These are phyloP conservation scores for Juncus inflexus DNA, from an alignment of 176 grass and related monocot species.

Conservation along the genomic window DNA sequence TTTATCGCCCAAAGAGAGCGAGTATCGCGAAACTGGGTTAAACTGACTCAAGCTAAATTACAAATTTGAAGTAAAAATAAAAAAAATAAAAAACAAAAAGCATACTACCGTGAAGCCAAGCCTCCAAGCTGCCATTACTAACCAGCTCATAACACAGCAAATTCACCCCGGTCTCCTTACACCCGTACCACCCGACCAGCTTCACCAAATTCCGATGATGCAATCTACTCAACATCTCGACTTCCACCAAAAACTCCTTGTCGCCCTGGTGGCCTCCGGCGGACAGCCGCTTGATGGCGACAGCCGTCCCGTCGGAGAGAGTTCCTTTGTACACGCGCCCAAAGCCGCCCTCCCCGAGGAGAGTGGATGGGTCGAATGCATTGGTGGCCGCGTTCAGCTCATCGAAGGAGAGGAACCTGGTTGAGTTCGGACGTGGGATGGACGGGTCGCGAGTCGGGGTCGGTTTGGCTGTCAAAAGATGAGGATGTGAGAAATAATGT, in stretches of 20 bases:
- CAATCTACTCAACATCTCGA: slow-evolving; percentile 98
- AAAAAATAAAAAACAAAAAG: slow-evolving; percentile 14
- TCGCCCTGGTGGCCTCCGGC: slow-evolving; percentile 88
- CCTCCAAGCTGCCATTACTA: slow-evolving; percentile 94
- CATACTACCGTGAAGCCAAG: slow-evolving; percentile 93
- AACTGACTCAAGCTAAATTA: too few relatives aligned
- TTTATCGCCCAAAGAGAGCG: too few relatives aligned
- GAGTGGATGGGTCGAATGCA: slow-evolving; percentile 69
- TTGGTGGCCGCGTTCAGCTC: slow-evolving; percentile 93
- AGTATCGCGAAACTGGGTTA: too few relatives aligned
- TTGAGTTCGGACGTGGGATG: slow-evolving; percentile 71
- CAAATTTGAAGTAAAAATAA: slow-evolving; percentile 7
- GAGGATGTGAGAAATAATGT: slow-evolving; percentile 5
- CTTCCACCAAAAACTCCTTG: slow-evolving; percentile 97
- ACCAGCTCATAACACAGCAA: slow-evolving; percentile 98
- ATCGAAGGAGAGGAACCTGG: slow-evolving; percentile 79
- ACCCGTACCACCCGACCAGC: slow-evolving; percentile 91
- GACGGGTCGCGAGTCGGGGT: slow-evolving; percentile 47
- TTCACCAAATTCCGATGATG: slow-evolving; percentile 99
- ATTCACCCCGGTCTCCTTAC: slow-evolving; percentile 63
- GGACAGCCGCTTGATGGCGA: slow-evolving; percentile 96
- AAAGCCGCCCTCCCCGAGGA: slow-evolving; percentile 97
- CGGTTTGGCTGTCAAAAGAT: slow-evolving; percentile 49
- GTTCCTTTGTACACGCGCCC: slow-evolving; percentile 87
- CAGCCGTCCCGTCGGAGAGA: slow-evolving; percentile 82